phyloP scores from a whole-genome alignment of 208 protist species.

The Trypanosoma cruzi region DNA sequence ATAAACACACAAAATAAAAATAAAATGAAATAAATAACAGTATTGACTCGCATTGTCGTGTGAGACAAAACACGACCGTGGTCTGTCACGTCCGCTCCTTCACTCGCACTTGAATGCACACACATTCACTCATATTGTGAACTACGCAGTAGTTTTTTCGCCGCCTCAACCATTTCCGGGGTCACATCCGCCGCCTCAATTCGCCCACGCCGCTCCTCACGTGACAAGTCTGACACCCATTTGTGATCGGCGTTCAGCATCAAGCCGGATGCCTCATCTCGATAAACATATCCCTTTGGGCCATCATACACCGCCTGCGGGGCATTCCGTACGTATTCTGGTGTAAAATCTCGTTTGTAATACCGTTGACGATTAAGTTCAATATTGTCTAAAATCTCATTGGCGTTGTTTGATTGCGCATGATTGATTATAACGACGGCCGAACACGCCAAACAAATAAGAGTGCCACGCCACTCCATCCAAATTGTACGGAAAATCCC shows the following conservation, averaged over 20 bases:
- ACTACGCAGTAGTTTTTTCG: constrained; percentile 55
- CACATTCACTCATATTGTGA: constrained; percentile 18
- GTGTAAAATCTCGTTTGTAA: constrained; percentile 77
- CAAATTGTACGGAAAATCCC: constrained; percentile 64
- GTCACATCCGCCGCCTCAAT: constrained; percentile 48
- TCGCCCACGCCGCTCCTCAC: constrained; percentile 38
- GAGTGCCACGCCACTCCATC: constrained; percentile 73
- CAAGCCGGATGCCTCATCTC: constrained; percentile 64
- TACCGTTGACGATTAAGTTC: constrained; percentile 80
- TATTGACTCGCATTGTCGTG: neutral
- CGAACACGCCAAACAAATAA: constrained; percentile 47
- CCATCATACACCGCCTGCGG: constrained; percentile 77
- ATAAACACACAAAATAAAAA: constrained; percentile 6
- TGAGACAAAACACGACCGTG: no score
- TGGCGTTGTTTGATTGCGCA: constrained; percentile 56
- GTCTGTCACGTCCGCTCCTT: no score
- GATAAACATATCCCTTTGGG: constrained; percentile 57
- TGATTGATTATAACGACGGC: constrained; percentile 47
- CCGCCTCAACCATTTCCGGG: constrained; percentile 66
- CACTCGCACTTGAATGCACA: no score
- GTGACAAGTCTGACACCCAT: constrained; percentile 43
- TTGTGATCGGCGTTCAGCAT: constrained; percentile 70
- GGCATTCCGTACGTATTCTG: constrained; percentile 59
- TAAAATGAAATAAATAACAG: neutral
- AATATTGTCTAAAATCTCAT: constrained; percentile 88